Conservation (phyloP, 2,329 filamentous ascomycete genomes). For the Cylindrodendrum hubeiense region DNA sequence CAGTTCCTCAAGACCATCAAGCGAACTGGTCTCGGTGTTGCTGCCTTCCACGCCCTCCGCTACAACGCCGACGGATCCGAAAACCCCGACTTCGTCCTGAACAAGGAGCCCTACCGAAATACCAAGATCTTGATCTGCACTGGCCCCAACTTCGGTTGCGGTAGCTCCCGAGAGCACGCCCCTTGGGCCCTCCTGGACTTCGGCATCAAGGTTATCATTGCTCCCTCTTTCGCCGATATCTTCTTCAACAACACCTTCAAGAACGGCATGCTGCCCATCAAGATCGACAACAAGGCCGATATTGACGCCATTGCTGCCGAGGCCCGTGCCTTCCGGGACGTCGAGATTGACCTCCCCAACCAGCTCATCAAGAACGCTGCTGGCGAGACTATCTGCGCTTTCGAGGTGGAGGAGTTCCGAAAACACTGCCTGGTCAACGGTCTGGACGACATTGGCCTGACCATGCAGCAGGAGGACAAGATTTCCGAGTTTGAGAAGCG, state of each 20-base stretch:
- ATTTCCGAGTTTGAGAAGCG: constrained; percentile 86
- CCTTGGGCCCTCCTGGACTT: constrained; percentile 98
- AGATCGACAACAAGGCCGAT: constrained; percentile 74
- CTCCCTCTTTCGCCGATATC: constrained; percentile 81
- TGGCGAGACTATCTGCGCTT: constrained; percentile 80
- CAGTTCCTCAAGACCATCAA: constrained; percentile 99
- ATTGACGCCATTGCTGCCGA: constrained; percentile 81
- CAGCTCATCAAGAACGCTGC: constrained; percentile 83
- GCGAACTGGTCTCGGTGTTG: constrained; percentile 89
- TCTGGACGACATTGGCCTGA: constrained; percentile 94
- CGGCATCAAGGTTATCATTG: constrained; percentile 93
- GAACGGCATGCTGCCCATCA: constrained; percentile 96
- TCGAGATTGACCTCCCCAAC: constrained; percentile 90
- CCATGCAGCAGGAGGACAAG: constrained; percentile 91
- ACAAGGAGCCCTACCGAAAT: constrained; percentile 86
- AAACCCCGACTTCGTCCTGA: constrained; percentile 87
- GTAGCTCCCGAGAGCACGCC: constrained; percentile 92
- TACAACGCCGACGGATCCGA: constrained; percentile 80
- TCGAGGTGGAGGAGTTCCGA: constrained; percentile 92
- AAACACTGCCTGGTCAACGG: constrained; percentile 96
- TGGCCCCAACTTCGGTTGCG: constrained; percentile 95
- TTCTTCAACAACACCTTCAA: constrained; percentile 99
- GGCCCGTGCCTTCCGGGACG: constrained; percentile 82
- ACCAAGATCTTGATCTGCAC: constrained; percentile 93
- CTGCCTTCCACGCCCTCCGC: constrained; percentile 88